A percentile compares a stretch with the other conserved stretches of the same genome.
These are phyloP conservation scores for Calonectria leucothoes DNA, from an alignment of 2,329 filamentous ascomycete genomes.

Conservation along the genomic window DNA sequence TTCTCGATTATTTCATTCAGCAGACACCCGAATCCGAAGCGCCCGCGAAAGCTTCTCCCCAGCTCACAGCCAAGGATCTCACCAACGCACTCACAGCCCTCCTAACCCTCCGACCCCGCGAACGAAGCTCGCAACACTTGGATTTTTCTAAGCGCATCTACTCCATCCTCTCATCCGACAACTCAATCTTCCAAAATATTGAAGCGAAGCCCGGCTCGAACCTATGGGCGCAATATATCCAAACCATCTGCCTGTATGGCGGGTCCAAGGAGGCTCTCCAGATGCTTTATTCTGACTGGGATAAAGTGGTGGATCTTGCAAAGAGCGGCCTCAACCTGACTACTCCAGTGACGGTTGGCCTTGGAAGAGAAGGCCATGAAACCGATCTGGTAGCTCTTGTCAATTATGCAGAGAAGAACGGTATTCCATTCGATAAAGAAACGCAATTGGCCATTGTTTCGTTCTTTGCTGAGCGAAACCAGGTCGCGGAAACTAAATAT, in stretches of 20 bases:
- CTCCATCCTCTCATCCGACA: conserved; percentile 35
- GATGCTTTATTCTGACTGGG: conserved; percentile 51
- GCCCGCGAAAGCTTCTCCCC: conserved; percentile 26
- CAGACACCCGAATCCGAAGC: conserved; percentile 32
- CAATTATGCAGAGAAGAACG: conserved; percentile 61
- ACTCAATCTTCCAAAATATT: conserved; percentile 27
- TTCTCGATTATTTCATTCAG: conserved; percentile 70
- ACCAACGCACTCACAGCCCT: conserved; percentile 59
- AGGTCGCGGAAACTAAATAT: conserved; percentile 70
- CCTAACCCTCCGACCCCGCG: conserved; percentile 52
- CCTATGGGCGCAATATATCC: conserved; percentile 47
- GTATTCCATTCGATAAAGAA: conserved; percentile 55
- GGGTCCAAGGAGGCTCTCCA: conserved; percentile 64
- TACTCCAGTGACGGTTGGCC: conserved; percentile 59
- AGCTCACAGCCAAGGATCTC: conserved; percentile 47
- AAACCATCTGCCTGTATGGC: conserved; percentile 64
- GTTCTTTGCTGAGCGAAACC: conserved; percentile 70
- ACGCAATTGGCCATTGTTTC: conserved; percentile 67
- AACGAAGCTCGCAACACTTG: conserved; percentile 58
- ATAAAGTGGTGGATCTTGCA: conserved; percentile 32
- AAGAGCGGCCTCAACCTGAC: conserved; percentile 39
- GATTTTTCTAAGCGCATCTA: conserved; percentile 60
- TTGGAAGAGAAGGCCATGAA: conserved; percentile 70
- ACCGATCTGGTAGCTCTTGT: conserved; percentile 68
- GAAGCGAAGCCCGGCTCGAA: conserved; percentile 28